Conservation (phyloP, 2,329 filamentous ascomycete species). For the Penicillium janthinellum region DNA sequence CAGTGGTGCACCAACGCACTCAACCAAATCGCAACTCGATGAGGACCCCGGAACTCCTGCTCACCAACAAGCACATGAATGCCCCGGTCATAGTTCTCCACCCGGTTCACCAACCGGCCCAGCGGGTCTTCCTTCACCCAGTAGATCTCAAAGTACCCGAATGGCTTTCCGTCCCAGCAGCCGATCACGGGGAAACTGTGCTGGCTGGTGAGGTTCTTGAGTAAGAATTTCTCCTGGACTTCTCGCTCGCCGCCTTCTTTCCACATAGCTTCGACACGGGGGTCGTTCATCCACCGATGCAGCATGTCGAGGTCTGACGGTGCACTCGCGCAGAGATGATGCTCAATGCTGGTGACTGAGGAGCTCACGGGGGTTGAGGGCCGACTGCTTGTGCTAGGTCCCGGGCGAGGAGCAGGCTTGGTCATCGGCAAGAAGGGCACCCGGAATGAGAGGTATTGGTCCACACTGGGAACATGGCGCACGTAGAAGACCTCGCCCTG, state of each 20-base stretch:
- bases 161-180: conserved; percentile 91
- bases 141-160: conserved; percentile 97
- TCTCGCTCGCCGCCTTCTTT: conserved; percentile 61
- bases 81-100: conserved; percentile 81
- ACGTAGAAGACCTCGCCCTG: conserved; percentile 92
- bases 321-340: conserved; percentile 39
- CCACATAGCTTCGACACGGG: conserved; percentile 85
- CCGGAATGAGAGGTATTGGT: conserved; percentile 85
- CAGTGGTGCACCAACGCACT: conserved; percentile 86
- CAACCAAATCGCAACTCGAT: conserved; percentile 77
- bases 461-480: conserved; percentile 77
- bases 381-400: conserved; percentile 51
- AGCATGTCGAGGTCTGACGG: conserved; percentile 69
- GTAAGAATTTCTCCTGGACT: conserved; percentile 69
- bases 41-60: conserved; percentile 82
- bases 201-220: conserved; percentile 62
- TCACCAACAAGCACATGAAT: conserved; percentile 89
- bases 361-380: conserved; percentile 29
- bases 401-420: conserved; percentile 35
- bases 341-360: conserved; percentile 44
- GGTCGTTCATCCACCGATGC: conserved; percentile 84
- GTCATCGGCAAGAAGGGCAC: conserved; percentile 65
- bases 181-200: conserved; percentile 91
- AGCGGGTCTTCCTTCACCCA: conserved; percentile 93
- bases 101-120: conserved; percentile 66